These are phyloP conservation scores for Skeletonema menzelii DNA, from an alignment of 108 stramenopile species.

Conservation along the genomic window DNA sequence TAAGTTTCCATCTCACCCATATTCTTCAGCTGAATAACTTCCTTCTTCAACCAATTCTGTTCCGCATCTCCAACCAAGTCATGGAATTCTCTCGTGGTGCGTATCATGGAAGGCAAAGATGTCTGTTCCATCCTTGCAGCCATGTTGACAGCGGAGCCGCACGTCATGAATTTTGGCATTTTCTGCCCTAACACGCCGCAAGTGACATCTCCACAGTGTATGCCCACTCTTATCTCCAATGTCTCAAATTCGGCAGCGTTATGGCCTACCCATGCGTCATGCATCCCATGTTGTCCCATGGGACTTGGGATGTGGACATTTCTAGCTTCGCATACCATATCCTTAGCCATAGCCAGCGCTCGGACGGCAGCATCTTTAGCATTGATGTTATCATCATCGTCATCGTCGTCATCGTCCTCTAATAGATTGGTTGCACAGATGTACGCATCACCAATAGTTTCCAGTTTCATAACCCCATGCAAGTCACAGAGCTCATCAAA, in stretches of 20 bases:
- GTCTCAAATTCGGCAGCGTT: constrained; percentile 13
- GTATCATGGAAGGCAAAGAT: constrained; percentile 28
- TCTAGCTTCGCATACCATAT: constrained; percentile 28
- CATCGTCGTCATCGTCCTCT: constrained; percentile 24
- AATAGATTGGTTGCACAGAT: constrained; percentile 30
- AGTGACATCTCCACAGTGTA: constrained; percentile 45
- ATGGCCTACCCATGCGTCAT: not conserved
- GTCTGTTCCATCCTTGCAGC: constrained; percentile 53
- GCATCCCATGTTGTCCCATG: not conserved
- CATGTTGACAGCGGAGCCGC: constrained; percentile 38
- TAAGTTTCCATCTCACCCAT: constrained; percentile 24
- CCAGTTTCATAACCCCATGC: constrained; percentile 34
- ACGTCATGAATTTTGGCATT: constrained; percentile 40
- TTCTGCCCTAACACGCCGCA: constrained; percentile 44
- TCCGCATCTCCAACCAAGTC: constrained; percentile 33
- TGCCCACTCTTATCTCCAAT: constrained; percentile 44
- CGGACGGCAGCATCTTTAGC: constrained; percentile 20
- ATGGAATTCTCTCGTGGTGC: constrained; percentile 32
- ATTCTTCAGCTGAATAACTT: constrained; percentile 26
- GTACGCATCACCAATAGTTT: constrained; percentile 49
- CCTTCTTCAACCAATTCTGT: constrained; percentile 19
- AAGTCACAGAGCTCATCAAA: constrained; percentile 45
- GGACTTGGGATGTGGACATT: constrained; percentile 13
- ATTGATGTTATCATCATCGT: not conserved
- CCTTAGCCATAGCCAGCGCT: constrained; percentile 41